These are phyloP conservation scores for Suhomyces sp. DNA, from an alignment of 805 yeast genomes.

Conservation along the genomic window DNA sequence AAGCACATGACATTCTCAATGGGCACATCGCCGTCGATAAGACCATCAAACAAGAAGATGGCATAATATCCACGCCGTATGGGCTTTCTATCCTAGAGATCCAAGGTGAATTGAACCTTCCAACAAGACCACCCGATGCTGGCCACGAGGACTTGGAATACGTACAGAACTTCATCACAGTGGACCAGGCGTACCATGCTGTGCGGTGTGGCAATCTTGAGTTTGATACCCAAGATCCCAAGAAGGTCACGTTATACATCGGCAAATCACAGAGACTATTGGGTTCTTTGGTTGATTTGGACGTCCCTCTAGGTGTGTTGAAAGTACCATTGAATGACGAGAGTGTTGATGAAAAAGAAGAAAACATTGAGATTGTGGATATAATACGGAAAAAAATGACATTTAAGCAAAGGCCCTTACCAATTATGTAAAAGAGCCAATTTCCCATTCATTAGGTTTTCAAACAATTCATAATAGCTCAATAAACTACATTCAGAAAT, in stretches of 20 bases:
- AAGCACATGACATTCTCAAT: slow-evolving; percentile 6
- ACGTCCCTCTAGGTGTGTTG: slow-evolving; percentile 65
- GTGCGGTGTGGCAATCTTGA: slow-evolving; percentile 52
- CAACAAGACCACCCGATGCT: slow-evolving; percentile 34
- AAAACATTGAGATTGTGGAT: slow-evolving; percentile 54
- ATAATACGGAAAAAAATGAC: slow-evolving; percentile 57
- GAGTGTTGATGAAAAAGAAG: slow-evolving; percentile 7
- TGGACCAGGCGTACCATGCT: slow-evolving; percentile 41
- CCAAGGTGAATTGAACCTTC: slow-evolving; percentile 67
- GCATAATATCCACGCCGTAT: slow-evolving; percentile 47
- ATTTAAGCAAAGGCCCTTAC: slow-evolving; percentile 70
- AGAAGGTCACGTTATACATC: slow-evolving; percentile 55
- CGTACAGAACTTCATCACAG: slow-evolving; percentile 31
- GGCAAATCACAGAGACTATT: slow-evolving; percentile 70
- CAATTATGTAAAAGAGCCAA: slow-evolving; percentile 57
- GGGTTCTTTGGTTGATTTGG: slow-evolving; percentile 58
- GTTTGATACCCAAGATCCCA: slow-evolving; percentile 37
- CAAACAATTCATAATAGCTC: no score
- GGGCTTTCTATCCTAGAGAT: slow-evolving; percentile 68
- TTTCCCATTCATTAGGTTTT: no score
- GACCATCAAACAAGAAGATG: neutral
- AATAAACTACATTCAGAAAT: no score
- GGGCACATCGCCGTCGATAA: no score
- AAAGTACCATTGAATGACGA: slow-evolving; percentile 37
- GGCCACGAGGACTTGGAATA: slow-evolving; percentile 33